phyloP scores from a whole-genome alignment of 495 filamentous ascomycete species.

The Aspergillus diversus region DNA sequence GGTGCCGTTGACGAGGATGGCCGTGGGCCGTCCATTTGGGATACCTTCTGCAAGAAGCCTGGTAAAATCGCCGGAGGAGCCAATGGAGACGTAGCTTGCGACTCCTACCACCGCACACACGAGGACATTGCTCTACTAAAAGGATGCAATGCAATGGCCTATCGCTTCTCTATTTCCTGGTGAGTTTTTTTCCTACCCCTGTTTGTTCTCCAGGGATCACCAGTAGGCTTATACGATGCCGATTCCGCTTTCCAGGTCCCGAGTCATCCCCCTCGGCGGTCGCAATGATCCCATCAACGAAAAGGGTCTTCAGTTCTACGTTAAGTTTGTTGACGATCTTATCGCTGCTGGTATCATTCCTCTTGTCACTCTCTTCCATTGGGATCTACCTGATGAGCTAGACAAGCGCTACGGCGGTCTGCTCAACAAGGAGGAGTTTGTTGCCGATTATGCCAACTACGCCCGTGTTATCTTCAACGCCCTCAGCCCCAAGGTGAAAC shows the following conservation, averaged over 20 bases:
- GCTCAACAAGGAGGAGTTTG: slow-evolving; percentile 56
- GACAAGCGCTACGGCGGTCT: slow-evolving; percentile 56
- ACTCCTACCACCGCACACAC: slow-evolving; percentile 72
- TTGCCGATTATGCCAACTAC: slow-evolving; percentile 55
- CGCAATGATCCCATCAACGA: slow-evolving; percentile 52
- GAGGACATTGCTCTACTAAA: slow-evolving; percentile 78
- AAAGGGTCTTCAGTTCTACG: slow-evolving; percentile 52
- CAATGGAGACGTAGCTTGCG: slow-evolving; percentile 71
- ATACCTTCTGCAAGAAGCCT: slow-evolving; percentile 72
- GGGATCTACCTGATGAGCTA: slow-evolving; percentile 57
- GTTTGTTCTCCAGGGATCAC: slow-evolving; percentile 3
- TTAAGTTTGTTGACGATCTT: slow-evolving; percentile 54
- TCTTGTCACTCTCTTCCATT: slow-evolving; percentile 57
- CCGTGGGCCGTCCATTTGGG: slow-evolving; percentile 76
- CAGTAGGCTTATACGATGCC: neutral
- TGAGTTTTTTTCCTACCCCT: slow-evolving; percentile 42
- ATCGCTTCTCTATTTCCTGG: slow-evolving; percentile 81
- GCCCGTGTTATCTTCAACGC: slow-evolving; percentile 50
- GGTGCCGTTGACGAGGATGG: slow-evolving; percentile 69
- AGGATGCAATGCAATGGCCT: slow-evolving; percentile 62
- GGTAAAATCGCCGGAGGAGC: slow-evolving; percentile 75
- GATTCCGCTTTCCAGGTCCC: slow-evolving; percentile 51
- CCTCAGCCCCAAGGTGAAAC: slow-evolving; percentile 52
- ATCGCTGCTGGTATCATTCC: slow-evolving; percentile 52
- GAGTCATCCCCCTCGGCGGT: slow-evolving; percentile 66